Percentiles rank a stretch among this genome's conserved stretches.
These are phyloP conservation scores for Lachancea fermentati DNA, from an alignment of 805 yeast genomes.

Conservation along the genomic window DNA sequence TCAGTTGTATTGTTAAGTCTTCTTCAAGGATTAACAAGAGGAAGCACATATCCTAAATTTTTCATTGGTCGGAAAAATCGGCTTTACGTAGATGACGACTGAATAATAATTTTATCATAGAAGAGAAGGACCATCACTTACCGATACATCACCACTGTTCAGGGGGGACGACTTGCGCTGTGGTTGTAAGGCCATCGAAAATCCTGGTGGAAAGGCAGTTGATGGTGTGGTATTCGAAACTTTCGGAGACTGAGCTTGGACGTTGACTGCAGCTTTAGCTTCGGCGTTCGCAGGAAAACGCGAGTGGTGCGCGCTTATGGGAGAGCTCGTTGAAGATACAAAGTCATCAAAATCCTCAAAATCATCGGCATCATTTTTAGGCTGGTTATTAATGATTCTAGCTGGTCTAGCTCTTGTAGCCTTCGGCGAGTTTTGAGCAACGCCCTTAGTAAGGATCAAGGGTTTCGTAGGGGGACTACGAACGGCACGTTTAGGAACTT, in stretches of 20 bases:
- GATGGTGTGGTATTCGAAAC: conserved; percentile 6
- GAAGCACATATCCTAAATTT: not conserved
- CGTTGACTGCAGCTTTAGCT: too few relatives aligned
- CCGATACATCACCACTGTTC: not conserved
- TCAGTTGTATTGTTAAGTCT: not conserved
- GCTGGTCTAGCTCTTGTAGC: conserved; percentile 6
- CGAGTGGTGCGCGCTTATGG: conserved; percentile 10
- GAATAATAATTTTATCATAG: not conserved
- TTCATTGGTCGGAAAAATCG: conserved; percentile 2
- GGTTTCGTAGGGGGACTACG: conserved; percentile 4
- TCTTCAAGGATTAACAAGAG: not conserved
- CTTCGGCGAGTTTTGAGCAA: not conserved
- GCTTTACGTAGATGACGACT: conserved; percentile 1
- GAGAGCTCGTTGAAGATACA: conserved; percentile 21
- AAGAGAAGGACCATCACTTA: not conserved
- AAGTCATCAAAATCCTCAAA: conserved; percentile 31
- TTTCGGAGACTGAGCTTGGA: too few relatives aligned
- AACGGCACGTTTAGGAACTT: not conserved
- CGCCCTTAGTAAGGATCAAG: conserved; percentile 6
- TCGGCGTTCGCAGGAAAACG: conserved; percentile 3
- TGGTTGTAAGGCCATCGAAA: conserved; percentile 35
- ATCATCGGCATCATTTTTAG: conserved; percentile 18
- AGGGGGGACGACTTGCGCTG: conserved; percentile 7
- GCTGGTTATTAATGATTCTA: not conserved
- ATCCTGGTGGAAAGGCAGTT: conserved; percentile 38